A percentile compares a stretch with the other conserved stretches of the same genome.
Conservation (phyloP, 2,329 filamentous ascomycete species). For the Helminthosporium solani region DNA sequence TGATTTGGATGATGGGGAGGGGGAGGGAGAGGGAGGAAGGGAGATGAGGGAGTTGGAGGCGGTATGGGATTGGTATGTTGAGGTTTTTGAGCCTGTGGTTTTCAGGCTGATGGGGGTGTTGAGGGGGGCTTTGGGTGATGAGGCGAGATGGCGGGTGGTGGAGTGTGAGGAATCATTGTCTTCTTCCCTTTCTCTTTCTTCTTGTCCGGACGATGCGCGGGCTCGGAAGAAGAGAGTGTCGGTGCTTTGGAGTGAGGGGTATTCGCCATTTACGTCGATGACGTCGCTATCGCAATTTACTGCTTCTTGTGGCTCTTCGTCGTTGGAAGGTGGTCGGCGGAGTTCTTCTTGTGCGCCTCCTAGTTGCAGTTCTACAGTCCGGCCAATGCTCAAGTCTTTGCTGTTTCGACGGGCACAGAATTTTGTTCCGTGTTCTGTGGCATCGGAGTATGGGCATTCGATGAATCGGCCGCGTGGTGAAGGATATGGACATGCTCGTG, state of each 20-base stretch:
- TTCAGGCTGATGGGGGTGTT: not conserved
- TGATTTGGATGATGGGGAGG: not conserved
- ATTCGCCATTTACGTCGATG: too few relatives aligned
- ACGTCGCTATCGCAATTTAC: not conserved
- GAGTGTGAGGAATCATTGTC: not conserved
- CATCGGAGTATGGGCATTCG: too few relatives aligned
- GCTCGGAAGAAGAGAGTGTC: too few relatives aligned
- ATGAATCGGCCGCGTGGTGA: too few relatives aligned
- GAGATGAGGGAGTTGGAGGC: not conserved
- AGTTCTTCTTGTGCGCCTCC: not conserved
- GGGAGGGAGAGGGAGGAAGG: not conserved
- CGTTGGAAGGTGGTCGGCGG: not conserved
- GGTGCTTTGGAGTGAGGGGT: not conserved
- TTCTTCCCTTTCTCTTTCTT: too few relatives aligned
- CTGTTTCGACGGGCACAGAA: not conserved
- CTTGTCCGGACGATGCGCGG: too few relatives aligned
- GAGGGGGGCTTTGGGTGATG: not conserved
- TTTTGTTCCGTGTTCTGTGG: not conserved
- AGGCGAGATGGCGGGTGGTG: not conserved
- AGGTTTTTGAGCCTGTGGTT: not conserved
- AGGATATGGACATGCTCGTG: too few relatives aligned
- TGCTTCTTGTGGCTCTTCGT: not conserved
- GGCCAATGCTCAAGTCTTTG: not conserved
- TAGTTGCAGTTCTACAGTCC: not conserved
- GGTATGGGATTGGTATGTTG: conserved; percentile 1